Conservation (phyloP, 2,329 filamentous ascomycete genomes). For the Westerdykella ornata region DNA sequence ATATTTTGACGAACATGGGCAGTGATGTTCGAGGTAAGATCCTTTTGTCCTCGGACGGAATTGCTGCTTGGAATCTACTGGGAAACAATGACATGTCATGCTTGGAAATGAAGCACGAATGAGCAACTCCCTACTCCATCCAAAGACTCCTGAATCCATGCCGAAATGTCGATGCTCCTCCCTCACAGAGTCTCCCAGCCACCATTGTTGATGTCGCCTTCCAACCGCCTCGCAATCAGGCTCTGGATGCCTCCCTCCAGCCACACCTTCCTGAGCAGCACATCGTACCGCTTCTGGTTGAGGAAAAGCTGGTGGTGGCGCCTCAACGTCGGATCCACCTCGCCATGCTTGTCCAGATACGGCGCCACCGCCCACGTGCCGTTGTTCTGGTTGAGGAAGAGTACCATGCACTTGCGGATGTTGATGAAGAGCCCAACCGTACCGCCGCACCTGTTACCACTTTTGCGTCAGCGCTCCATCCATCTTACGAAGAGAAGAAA, state of each 20-base stretch:
- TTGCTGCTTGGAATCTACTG: no score
- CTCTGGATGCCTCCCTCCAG: conserved; percentile 80
- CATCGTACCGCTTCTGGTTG: conserved; percentile 90
- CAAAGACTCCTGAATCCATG: no score
- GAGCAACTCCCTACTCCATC: no score
- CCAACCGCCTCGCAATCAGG: conserved; percentile 80
- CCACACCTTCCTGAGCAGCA: conserved; percentile 78
- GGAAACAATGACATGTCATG: no score
- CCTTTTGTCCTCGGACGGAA: no score
- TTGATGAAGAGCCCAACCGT: conserved; percentile 94
- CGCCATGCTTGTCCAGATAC: conserved; percentile 92
- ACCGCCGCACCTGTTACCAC: conserved; percentile 63
- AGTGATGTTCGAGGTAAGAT: no score
- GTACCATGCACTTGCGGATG: conserved; percentile 88
- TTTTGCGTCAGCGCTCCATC: not conserved
- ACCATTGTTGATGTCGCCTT: conserved; percentile 93
- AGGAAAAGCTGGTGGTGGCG: conserved; percentile 85
- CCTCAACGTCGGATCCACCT: conserved; percentile 81
- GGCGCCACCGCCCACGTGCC: conserved; percentile 83
- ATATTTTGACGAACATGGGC: no score
- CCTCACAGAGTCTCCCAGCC: conserved; percentile 73
- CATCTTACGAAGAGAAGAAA: not conserved
- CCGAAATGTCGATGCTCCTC: no score
- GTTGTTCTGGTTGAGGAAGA: conserved; percentile 74
- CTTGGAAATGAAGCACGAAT: no score